These are phyloP conservation scores for Colletotrichum costaricense DNA, from an alignment of 2,329 filamentous ascomycete genomes.

Conservation along the genomic window DNA sequence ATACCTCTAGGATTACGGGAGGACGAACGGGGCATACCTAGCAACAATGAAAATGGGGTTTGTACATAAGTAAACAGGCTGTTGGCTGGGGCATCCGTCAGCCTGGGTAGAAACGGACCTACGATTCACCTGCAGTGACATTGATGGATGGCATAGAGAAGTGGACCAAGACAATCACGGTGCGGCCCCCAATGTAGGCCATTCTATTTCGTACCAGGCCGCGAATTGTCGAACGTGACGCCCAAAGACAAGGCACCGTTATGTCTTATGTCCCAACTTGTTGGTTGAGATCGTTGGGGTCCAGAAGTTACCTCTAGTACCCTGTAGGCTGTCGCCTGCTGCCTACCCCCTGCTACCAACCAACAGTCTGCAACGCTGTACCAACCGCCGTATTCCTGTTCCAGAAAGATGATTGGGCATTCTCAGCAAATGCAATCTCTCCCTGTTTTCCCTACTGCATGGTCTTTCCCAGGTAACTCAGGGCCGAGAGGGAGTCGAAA, in stretches of 20 bases:
- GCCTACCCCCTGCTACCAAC: neutral
- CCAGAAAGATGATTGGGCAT: neutral
- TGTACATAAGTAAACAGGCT: neutral
- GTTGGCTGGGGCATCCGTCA: neutral
- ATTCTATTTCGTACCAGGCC: neutral
- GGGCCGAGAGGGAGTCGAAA: neutral
- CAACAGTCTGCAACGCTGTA: neutral
- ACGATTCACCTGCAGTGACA: neutral
- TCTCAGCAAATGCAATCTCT: neutral
- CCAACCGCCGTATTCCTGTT: neutral
- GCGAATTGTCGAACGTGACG: neutral
- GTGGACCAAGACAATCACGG: neutral
- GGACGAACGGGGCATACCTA: too few relatives aligned
- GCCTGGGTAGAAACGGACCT: neutral
- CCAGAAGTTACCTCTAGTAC: too few relatives aligned
- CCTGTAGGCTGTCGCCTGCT: neutral
- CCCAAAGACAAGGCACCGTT: neutral
- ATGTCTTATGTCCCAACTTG: neutral
- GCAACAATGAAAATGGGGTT: too few relatives aligned
- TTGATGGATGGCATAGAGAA: neutral
- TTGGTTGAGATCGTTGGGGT: neutral
- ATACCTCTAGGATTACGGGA: too few relatives aligned
- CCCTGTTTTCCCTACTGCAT: neutral
- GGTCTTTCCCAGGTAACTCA: neutral
- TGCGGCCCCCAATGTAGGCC: neutral